Evolutionary conservation across 805 yeast species (phyloP), one percentile per base, ranked within the genome.

Genomic region (Candida awuae): DNA sequence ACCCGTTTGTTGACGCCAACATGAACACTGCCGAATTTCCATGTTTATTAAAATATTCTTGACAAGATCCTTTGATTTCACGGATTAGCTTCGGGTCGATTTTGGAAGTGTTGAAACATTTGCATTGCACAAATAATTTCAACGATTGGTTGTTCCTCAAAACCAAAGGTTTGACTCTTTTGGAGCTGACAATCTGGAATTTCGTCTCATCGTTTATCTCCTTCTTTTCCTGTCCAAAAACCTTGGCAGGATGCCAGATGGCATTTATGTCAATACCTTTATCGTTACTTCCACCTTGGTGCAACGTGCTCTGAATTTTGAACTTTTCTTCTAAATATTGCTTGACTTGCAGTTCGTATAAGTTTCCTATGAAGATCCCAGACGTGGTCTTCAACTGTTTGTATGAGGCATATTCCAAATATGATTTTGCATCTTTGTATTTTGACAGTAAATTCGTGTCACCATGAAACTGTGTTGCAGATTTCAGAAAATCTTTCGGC

Each of bases 231-330:
- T 39, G 37, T n/a, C n/a, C n/a, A 35, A 47, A 39, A 34, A 68
- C 53, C 4, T 41, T 28, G 15, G 48, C 18, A 14, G 50, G 50
- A 38, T 70, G 56, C 80, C 81, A 75, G 30, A 59, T 59, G 0
- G 80, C 80, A 16, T 70, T 51, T 4, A 77, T 51, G 49, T 77
- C 83, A 4, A 76, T 59, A 0, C 83, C 83, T 37, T 68, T 63
- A 47, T 77, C 83, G 35, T 67, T 66, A 2, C 75, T 61, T 1
- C 81, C 79, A 1, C 83, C 83, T 29, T 63, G 66, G 30, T 72
- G 67, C 2, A 60, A 44, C 33, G 74, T 40, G 25, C 62, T 51
- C 13, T 50, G 47, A 32, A 72, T 61, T 15, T 62, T 53, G 19
- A 74, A 59, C n/a, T 54, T 47, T 2, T 55, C 35, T 41, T 62